Percentiles rank a stretch among this genome's conserved stretches.
These are phyloP conservation scores for Magnaporthiopsis incrustans DNA, from an alignment of 2,329 filamentous ascomycete species.

Conservation along the genomic window DNA sequence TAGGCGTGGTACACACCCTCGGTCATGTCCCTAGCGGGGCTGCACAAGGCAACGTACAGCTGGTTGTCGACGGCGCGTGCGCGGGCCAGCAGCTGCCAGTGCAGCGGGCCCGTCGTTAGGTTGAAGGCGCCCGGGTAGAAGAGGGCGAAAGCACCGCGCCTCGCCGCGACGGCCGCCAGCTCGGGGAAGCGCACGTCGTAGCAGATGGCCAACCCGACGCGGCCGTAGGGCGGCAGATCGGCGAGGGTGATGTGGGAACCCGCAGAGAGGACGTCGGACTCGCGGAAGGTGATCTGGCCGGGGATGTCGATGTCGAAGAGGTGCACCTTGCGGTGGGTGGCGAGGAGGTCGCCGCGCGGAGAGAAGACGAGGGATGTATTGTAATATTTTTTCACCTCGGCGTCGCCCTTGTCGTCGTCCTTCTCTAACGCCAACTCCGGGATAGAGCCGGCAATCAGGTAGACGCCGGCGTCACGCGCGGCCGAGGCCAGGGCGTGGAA, in stretches of 20 bases:
- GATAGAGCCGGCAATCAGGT: constrained; percentile 86
- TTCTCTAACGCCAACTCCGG: constrained; percentile 61
- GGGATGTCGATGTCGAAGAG: constrained; percentile 98
- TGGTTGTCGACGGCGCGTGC: constrained; percentile 90
- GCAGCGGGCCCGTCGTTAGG: constrained; percentile 80
- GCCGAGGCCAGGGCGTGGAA: constrained; percentile 78
- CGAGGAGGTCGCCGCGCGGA: constrained; percentile 71
- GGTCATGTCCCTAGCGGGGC: constrained; percentile 69
- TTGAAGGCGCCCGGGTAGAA: constrained; percentile 98
- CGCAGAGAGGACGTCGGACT: constrained; percentile 80
- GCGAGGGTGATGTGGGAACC: constrained; percentile 81
- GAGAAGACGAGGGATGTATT: constrained; percentile 85
- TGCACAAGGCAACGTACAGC: constrained; percentile 87
- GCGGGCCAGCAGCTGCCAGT: constrained; percentile 79
- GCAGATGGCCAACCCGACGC: constrained; percentile 84
- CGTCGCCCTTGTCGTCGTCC: constrained; percentile 22
- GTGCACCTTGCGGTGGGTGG: constrained; percentile 86
- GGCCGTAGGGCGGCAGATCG: constrained; percentile 81
- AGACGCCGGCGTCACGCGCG: constrained; percentile 69
- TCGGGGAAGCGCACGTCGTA: constrained; percentile 98
- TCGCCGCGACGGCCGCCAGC: constrained; percentile 78
- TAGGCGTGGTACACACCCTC: constrained; percentile 76
- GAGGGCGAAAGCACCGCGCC: constrained; percentile 78
- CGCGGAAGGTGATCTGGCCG: constrained; percentile 83
- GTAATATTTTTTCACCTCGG: constrained; percentile 56